These are phyloP conservation scores for Pyrenophora tritici-repentis DNA, from an alignment of 2,329 filamentous ascomycete genomes.

Conservation along the genomic window DNA sequence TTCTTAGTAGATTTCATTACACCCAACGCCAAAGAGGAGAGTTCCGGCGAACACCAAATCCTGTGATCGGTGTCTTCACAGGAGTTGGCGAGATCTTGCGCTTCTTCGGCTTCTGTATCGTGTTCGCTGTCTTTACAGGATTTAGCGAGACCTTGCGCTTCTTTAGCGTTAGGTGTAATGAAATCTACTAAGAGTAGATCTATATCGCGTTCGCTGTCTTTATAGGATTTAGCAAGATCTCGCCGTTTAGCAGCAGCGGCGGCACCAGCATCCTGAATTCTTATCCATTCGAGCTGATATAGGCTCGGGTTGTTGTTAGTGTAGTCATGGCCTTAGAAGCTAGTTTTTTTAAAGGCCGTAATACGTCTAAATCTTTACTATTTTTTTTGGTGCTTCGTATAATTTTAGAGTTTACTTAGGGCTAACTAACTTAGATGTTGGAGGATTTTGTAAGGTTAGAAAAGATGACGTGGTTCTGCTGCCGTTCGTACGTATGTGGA, in stretches of 20 bases:
- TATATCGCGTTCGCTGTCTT: constrained; percentile 13
- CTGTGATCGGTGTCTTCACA: too few species aligned
- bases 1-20: constrained; percentile 12
- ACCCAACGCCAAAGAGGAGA: constrained; percentile 7
- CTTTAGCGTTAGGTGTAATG: neutral
- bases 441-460: neutral
- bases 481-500: neutral
- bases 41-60: constrained; percentile 20
- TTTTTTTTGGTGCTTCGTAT: constrained; percentile 22
- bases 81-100: too few species aligned
- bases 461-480: neutral
- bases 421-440: too few species aligned
- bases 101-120: too few species aligned
- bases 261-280: too few species aligned
- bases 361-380: constrained; percentile 38
- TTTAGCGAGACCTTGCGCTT: constrained; percentile 17
- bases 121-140: too few species aligned
- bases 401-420: neutral
- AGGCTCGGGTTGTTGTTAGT: neutral
- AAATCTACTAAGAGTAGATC: constrained; percentile 17
- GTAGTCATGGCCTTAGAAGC: constrained; percentile 4
- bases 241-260: too few species aligned
- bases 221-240: constrained; percentile 10
- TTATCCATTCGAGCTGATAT: too few species aligned
- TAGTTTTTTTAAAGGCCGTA: constrained; percentile 7